Base-by-base conservation (phyloP, 2,329 filamentous ascomycete species). In the Xylaria digitata region DNA sequence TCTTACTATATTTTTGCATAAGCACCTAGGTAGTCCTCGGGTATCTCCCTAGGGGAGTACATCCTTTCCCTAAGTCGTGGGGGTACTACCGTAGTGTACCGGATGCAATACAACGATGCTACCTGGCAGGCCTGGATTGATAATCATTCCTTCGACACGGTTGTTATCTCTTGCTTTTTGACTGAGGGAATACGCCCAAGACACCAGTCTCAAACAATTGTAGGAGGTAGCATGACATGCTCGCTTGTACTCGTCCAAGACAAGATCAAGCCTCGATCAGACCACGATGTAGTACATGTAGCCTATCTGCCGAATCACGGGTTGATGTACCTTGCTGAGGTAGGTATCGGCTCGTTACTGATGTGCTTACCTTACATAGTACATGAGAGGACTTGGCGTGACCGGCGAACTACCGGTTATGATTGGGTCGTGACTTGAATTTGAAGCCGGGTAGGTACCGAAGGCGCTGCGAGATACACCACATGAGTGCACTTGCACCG, bases 311-410 rank as follows among this genome's bases (percentile, higher is more conserved):
- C 26, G 37, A 48, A 34, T 48, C 40, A 57, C 37, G 23, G 40
- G 32, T n/a, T 30, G 21, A 59, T 40, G 54, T 52, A 19, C 45
- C 37, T 13, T 43, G 19, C 15, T 45, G 17, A 57, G 26, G 42
- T 15, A 32, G 26, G 42, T 7, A 32, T 43, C 32, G 49, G 49
- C 21, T 61, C 45, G 49, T 37, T 34, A 30, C 60, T 45, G 52
- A 62, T 55, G 40, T 55, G 60, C 59, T 62, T 62, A 62, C 60
- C 50, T 53, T 55, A 54, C 60, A 55, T 55, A n/a, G 55, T 55
- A 54, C 60, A 55, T 55, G 26, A 62, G 46, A 53, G 21, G 9
- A 9, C 9, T 40, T 40, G 37, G 37, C 37, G 37, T 40, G 37
- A 40, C 37, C 37, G 53, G 53, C 42, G 37, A 55, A 40, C 9